Percentiles rank a stretch among this genome's conserved stretches.
Conservation (phyloP, 179 eudicot species). For the Silene coronaria region DNA sequence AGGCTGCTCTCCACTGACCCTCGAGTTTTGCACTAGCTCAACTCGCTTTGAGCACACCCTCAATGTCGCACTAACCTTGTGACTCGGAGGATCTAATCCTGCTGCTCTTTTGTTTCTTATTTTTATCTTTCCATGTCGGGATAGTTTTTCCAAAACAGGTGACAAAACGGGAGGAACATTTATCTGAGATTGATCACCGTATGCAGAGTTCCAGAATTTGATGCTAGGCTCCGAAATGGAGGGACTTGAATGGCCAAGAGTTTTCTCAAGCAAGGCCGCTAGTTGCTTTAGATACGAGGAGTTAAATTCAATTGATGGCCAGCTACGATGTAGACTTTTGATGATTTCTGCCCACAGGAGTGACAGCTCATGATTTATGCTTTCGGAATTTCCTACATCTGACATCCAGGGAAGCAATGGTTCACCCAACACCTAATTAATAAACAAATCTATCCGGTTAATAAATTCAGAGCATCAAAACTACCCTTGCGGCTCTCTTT, state of each 20-base stretch:
- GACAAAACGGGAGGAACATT: constrained; percentile 48
- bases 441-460: background rate
- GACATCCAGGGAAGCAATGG: constrained; percentile 60
- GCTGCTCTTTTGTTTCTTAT: constrained; percentile 29
- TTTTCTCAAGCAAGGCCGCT: constrained; percentile 46
- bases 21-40: constrained; percentile 30
- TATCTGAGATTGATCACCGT: constrained; percentile 40
- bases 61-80: constrained; percentile 37
- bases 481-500: too few relatives aligned
- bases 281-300: constrained; percentile 53
- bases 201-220: constrained; percentile 74
- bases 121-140: constrained; percentile 44
- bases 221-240: constrained; percentile 59
- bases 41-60: constrained; percentile 64
- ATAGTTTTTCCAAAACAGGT: constrained; percentile 59
- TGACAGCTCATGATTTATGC: constrained; percentile 33
- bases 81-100: constrained; percentile 15
- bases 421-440: constrained; percentile 39
- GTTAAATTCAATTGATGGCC: constrained; percentile 47
- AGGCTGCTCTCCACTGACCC: background rate
- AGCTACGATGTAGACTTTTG: constrained; percentile 44
- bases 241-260: constrained; percentile 61
- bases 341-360: constrained; percentile 57
- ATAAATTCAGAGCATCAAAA: background rate
- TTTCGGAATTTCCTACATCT: constrained; percentile 21